phyloP scores from a whole-genome alignment of 2,329 filamentous ascomycete species.

The Grosmannia penicillata region DNA sequence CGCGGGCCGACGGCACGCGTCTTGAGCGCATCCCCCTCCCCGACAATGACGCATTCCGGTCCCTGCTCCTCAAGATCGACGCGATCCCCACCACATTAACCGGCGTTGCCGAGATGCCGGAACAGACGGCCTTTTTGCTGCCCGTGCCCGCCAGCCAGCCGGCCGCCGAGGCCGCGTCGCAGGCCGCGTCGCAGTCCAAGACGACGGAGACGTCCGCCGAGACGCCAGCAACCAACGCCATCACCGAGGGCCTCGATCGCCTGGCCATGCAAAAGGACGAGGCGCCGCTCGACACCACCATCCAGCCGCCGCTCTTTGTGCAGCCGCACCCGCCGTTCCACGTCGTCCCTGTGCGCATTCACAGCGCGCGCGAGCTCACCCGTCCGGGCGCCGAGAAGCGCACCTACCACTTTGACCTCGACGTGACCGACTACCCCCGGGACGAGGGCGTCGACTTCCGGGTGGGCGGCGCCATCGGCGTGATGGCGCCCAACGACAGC shows the following conservation, averaged over 20 bases:
- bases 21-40: conserved; percentile 45
- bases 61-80: conserved; percentile 61
- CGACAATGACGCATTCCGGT: conserved; percentile 73
- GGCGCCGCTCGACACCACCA: conserved; percentile 42
- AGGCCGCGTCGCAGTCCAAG: no score
- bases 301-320: conserved; percentile 76
- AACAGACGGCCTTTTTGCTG: conserved; percentile 58
- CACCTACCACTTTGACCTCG: conserved; percentile 93
- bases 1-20: conserved; percentile 28
- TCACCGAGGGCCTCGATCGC: neutral
- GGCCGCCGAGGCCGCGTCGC: no score
- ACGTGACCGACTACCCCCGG: conserved; percentile 80
- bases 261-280: no score
- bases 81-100: conserved; percentile 61
- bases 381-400: conserved; percentile 83
- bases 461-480: conserved; percentile 87
- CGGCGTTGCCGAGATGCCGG: conserved; percentile 55
- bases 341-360: conserved; percentile 79
- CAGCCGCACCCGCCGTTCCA: conserved; percentile 89
- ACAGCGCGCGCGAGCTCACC: conserved; percentile 75
- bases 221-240: neutral
- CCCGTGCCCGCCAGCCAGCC: conserved; percentile 29
- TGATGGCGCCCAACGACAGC: conserved; percentile 75
- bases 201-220: neutral
- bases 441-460: conserved; percentile 84